Conservation (phyloP, 495 filamentous ascomycete genomes). For the Talaromyces thailandensis region DNA sequence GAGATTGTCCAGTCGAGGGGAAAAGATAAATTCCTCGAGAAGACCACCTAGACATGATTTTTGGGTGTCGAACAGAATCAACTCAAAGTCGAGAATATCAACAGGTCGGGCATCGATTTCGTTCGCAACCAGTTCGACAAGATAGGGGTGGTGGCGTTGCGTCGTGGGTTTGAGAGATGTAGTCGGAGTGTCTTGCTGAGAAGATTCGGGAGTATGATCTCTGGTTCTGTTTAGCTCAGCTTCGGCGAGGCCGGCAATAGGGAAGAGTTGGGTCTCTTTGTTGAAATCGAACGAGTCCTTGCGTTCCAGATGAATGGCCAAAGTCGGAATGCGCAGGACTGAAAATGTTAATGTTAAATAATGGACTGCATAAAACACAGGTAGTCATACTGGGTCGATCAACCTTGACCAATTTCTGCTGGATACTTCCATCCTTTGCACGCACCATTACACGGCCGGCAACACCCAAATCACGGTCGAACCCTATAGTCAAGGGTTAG, state of each 20-base stretch:
- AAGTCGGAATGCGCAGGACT: conserved; percentile 80
- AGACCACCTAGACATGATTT: conserved; percentile 81
- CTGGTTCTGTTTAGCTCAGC: conserved; percentile 74
- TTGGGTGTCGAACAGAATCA: conserved; percentile 93
- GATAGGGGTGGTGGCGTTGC: conserved; percentile 81
- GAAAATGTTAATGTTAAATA: neutral
- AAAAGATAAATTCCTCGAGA: conserved; percentile 90
- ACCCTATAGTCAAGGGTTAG: conserved; percentile 47
- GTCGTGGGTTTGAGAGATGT: conserved; percentile 65
- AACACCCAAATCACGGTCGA: conserved; percentile 87
- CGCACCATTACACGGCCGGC: conserved; percentile 84
- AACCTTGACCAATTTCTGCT: conserved; percentile 82
- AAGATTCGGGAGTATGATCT: conserved; percentile 25
- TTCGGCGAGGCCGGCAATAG: conserved; percentile 79
- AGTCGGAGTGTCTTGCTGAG: conserved; percentile 44
- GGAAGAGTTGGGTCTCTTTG: conserved; percentile 92
- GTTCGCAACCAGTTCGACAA: conserved; percentile 79
- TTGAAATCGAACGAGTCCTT: conserved; percentile 82
- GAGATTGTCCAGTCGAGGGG: conserved; percentile 85
- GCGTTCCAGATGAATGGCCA: conserved; percentile 90
- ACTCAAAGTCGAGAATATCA: conserved; percentile 86
- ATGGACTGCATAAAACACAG: neutral
- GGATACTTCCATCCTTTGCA: conserved; percentile 60
- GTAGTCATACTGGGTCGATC: conserved; percentile 62
- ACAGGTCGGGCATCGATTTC: conserved; percentile 58